Conservation (phyloP, 495 filamentous ascomycete genomes). For the Friedmanniomyces simplex region DNA sequence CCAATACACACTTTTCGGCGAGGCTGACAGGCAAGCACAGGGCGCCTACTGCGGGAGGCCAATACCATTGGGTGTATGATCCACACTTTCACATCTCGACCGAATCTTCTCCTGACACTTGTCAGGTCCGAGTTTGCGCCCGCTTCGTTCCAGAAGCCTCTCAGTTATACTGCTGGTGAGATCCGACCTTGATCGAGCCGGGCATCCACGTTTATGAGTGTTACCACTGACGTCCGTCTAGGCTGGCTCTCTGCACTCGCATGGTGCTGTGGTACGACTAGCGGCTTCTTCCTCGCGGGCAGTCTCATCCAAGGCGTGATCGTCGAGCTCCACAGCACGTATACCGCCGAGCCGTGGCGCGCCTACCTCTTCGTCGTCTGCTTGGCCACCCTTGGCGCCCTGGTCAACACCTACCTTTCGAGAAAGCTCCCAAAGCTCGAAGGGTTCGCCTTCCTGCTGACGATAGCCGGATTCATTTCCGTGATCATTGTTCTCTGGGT, state of each 20-base stretch:
- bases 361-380: conserved; percentile 34
- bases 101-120: neutral
- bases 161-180: conserved; percentile 38
- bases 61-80: conserved; percentile 38
- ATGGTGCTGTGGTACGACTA: conserved; percentile 24
- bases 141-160: conserved; percentile 31
- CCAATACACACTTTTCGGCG: neutral
- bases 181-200: neutral
- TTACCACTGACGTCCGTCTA: neutral
- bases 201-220: neutral
- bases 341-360: conserved; percentile 33
- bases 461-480: neutral
- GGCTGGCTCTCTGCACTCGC: conserved; percentile 11
- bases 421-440: conserved; percentile 21
- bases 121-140: conserved; percentile 36
- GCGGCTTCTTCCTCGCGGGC: conserved; percentile 18
- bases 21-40: neutral
- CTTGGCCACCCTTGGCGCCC: conserved; percentile 24
- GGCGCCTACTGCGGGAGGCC: conserved; percentile 20
- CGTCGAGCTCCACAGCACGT: conserved; percentile 31
- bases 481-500: conserved; percentile 1
- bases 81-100: neutral
- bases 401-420: conserved; percentile 18
- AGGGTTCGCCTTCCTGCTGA: conserved; percentile 24
- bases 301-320: conserved; percentile 37